Evolutionary conservation across 768 basidiomycete genomes (phyloP), one percentile per base, ranked within the genome.

Genomic region (Tylopilus sp.): DNA sequence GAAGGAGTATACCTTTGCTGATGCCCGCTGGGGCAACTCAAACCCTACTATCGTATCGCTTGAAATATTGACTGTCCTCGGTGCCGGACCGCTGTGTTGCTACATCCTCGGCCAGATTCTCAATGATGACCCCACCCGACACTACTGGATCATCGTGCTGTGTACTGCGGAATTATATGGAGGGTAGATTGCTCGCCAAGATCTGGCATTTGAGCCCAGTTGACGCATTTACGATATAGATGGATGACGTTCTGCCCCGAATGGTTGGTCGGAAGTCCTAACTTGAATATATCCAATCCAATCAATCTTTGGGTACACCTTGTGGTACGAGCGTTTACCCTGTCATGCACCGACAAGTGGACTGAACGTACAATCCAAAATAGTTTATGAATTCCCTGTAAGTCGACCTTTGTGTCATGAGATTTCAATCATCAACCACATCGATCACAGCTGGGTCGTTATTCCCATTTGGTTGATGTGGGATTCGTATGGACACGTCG

Each of bases 231-330:
- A 45, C 21, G 12, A 15, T 33, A 1, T 53, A 85, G 83, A 26
- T 91, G 83, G 83, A 91, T 92, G 90, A 92, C 89, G 3, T 92
- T 92, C 70, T 85, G 83, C 61, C 90, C 90, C 1, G 90, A 91
- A 69, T 91, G 88, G 88, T 71, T 92, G 43, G 83, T 79, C 1
- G 88, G 86, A 18, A 86, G 80, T 60, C 81, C 83, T 1, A 87
- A 77, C 64, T 69, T 92, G 47, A 76, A 86, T 60, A 88, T 80
- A 0, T 85, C 84, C 8, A 88, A 89, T 58, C 70, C 74, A 23
- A 69, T 91, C 33, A 79, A 83, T 62, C 75, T 90, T 47, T 92
- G 88, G 88, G 82, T 91, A 10, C 90, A 91, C 69, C 82, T 91
- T 38, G 63, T 84, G 52, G 88, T 91, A 63, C 59, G 86, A 76